Evolutionary conservation across 164 flowering plant species (phyloP).

Genomic region (Tinospora cordifolia): DNA sequence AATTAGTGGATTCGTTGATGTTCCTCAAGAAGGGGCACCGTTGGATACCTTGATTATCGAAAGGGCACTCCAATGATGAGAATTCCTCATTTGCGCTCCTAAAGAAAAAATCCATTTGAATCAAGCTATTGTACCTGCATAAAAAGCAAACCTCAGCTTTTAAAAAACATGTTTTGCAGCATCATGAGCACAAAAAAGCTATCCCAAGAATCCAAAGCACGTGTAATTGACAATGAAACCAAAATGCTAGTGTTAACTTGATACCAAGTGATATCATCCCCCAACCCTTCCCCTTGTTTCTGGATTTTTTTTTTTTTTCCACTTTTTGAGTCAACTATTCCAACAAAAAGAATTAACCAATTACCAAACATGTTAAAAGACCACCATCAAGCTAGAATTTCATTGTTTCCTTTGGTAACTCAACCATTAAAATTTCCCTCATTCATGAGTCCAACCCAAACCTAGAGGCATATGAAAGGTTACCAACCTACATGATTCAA

Average conservation of each 20-base stretch:
- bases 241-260: not conserved
- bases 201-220: not conserved
- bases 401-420: too few species aligned
- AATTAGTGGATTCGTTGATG: slow-evolving; percentile 81
- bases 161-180: not conserved
- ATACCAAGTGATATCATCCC: too few species aligned
- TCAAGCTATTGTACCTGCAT: slow-evolving; percentile 21
- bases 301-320: too few species aligned
- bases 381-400: too few species aligned
- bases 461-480: too few species aligned
- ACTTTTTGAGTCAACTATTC: too few species aligned
- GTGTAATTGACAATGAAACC: not conserved
- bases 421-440: too few species aligned
- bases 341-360: too few species aligned
- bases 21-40: slow-evolving; percentile 89
- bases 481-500: too few species aligned
- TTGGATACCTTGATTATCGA: slow-evolving; percentile 35
- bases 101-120: slow-evolving; percentile 52
- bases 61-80: slow-evolving; percentile 14
- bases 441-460: too few species aligned
- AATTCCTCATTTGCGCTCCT: slow-evolving; percentile 37
- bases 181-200: not conserved
- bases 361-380: too few species aligned
- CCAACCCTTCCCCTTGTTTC: too few species aligned
- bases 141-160: not conserved